Conservation (phyloP, 2,329 filamentous ascomycete species). For the Elsinoe australis region DNA sequence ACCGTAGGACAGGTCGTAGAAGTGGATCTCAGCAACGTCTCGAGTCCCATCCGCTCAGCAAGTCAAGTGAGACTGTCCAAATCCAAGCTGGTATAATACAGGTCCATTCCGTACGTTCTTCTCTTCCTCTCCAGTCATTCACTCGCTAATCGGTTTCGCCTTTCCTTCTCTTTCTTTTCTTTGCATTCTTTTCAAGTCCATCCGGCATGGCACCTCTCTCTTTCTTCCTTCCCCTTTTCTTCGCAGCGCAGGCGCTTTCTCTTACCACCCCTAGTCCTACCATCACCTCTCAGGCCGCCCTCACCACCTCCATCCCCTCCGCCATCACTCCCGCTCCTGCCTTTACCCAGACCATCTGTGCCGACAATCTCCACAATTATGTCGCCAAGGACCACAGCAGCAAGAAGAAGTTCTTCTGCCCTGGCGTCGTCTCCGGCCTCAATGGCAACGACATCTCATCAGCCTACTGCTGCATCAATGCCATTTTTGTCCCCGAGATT, state of each 20-base stretch:
- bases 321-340: slow-evolving; percentile 8
- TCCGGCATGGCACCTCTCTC: slow-evolving; percentile 13
- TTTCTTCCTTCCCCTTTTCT: slow-evolving; percentile 9
- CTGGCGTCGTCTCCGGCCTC: slow-evolving; percentile 7
- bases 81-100: slow-evolving; percentile 6
- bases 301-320: slow-evolving; percentile 1
- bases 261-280: neutral
- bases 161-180: slow-evolving; percentile 9
- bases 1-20: too few relatives aligned
- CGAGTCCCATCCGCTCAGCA: too few relatives aligned
- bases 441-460: slow-evolving; percentile 7
- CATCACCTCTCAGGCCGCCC: neutral
- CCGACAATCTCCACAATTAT: slow-evolving; percentile 7
- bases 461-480: slow-evolving; percentile 13
- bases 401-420: slow-evolving; percentile 11
- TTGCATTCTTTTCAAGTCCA: slow-evolving; percentile 8
- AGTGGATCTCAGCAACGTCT: too few relatives aligned
- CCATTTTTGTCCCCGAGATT: slow-evolving; percentile 8
- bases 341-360: slow-evolving; percentile 6
- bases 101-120: neutral
- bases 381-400: neutral
- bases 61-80: slow-evolving; percentile 3
- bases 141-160: slow-evolving; percentile 14
- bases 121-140: neutral
- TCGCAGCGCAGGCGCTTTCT: slow-evolving; percentile 12